A percentile compares a stretch with the other conserved stretches of the same genome.
phyloP scores from a whole-genome alignment of 352 stramenopile species.

The Thalassiosira exigua region DNA sequence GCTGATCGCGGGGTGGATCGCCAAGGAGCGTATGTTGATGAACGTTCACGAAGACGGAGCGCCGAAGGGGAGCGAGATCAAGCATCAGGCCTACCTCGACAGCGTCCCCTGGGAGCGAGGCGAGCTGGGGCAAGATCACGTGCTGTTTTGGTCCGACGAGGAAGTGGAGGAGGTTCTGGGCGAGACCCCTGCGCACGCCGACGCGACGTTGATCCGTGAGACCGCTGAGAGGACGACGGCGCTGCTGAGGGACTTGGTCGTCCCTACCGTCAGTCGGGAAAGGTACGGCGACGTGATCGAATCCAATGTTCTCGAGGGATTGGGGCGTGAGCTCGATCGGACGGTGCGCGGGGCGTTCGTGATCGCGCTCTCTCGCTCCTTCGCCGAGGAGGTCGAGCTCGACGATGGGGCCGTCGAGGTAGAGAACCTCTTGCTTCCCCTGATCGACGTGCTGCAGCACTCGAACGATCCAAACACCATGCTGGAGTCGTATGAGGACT shows the following conservation, averaged over 20 bases:
- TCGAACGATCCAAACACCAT: constrained; percentile 55
- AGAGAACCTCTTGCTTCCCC: constrained; percentile 60
- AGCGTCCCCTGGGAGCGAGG: constrained; percentile 69
- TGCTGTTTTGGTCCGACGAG: constrained; percentile 73
- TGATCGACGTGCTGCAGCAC: constrained; percentile 77
- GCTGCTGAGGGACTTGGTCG: constrained; percentile 56
- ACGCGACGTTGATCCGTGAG: constrained; percentile 57
- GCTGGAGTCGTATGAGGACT: constrained; percentile 64
- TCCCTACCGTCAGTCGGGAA: constrained; percentile 37
- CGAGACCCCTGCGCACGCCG: constrained; percentile 64
- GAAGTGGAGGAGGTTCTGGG: constrained; percentile 62
- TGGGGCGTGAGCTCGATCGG: constrained; percentile 43
- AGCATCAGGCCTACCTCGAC: constrained; percentile 63
- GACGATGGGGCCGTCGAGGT: constrained; percentile 36
- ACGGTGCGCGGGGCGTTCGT: constrained; percentile 72
- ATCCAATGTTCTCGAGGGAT: background rate
- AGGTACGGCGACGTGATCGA: background rate
- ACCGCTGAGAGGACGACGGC: constrained; percentile 63
- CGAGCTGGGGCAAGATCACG: constrained; percentile 73
- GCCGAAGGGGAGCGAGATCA: background rate
- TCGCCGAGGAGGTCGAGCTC: constrained; percentile 65
- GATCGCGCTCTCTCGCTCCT: constrained; percentile 67
- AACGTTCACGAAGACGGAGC: constrained; percentile 11
- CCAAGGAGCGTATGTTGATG: constrained; percentile 64
- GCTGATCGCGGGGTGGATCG: constrained; percentile 66